Base-by-base conservation (phyloP, 768 basidiomycete genomes). In the Favolaschia claudopus region DNA sequence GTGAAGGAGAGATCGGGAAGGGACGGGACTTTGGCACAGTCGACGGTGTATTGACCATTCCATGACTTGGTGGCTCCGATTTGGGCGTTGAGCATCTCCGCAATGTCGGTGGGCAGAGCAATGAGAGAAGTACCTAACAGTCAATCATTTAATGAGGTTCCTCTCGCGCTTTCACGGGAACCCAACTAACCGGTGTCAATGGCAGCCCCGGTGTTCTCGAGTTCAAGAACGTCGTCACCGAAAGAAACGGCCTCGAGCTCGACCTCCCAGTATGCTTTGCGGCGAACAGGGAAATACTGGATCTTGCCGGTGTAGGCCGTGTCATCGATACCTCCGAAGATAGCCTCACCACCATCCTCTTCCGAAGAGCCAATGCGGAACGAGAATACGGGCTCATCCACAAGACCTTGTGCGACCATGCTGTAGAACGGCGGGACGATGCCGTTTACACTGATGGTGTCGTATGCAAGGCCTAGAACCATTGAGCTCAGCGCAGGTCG, bases 201-300 rank as follows among this genome's bases (percentile, higher is more conserved):
- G 38, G 93, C 93, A 67, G 93, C 93, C 39, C 96, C 96, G 53
- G 97, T 96, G 78, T 88, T 90, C 64, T 96, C 93, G 14, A 99
- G 84, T 64, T 98, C 94, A 40, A 99, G 84, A 36, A 80, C 85
- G 43, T 99, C 96, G 39, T 88, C 81, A 44, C 96, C 97, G 55
- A 99, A 96, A 4, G 77, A 67, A 60, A 99, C 81, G 72, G 89
- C 88, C 77, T 93, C 82, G 25, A 99, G 89, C 72, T 97, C 95
- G 42, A 99, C 94, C 76, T 99, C 96, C 96, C 96, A 97, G 77
- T 97, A 99, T 5, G 94, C 97, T 83, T 93, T 95, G 67, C 94
- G 87, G 67, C 96, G 89, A 49, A 99, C 82, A 47, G 97, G 96
- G 28, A 91, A 94, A 68, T 99, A 99, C 22, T 74, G 69, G 58